Evolutionary conservation across 2,329 filamentous ascomycete species (phyloP), one percentile per base, ranked within the genome.

Genomic region (Fusarium bactridioides): DNA sequence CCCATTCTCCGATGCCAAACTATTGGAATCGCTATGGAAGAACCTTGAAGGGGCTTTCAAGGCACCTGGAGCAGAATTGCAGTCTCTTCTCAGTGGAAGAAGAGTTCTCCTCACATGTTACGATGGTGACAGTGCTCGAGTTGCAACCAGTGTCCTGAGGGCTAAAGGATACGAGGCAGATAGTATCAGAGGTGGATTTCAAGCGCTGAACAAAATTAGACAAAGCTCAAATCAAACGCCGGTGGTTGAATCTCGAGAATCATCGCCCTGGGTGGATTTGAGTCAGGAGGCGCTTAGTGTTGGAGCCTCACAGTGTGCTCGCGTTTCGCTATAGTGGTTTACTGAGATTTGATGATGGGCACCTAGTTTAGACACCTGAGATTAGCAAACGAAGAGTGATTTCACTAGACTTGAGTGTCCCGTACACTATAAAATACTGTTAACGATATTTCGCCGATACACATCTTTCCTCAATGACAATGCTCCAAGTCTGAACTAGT

Each of bases 61-160:
- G 11, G 56, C 78, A 4, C 73, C 77, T 1, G 55, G 66, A 15
- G 47, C 67, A 18, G 71, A 77, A 2, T 18, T 80, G 0, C 25
- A 70, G 27, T 40, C 61, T 4, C 63, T 77, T 15, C 64, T 84
- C 4, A 47, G 66, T 11, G 78, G 72, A 8, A 82, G 80, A 61
- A 80, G 81, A 10, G 75, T 86, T 18, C 73, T 89, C 16, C 72
- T 88, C 15, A 75, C 87, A 15, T 89, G 87, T 74, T 88, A 89
- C 57, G 80, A 87, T 51, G 88, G 88, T 6, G 86, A 90, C 64
- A 86, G 84, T 35, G 82, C 87, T 9, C 82, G 88, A 1, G 83
- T 89, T 10, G 87, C 86, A 6, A 85, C 85, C 5, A 88, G 86
- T 59, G 83, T 89, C 6, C 75, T 89, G 53, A 81, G 87, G 10